Base-by-base conservation (phyloP, 208 protist genomes). In the Leptomonas pyrrhocoris region DNA sequence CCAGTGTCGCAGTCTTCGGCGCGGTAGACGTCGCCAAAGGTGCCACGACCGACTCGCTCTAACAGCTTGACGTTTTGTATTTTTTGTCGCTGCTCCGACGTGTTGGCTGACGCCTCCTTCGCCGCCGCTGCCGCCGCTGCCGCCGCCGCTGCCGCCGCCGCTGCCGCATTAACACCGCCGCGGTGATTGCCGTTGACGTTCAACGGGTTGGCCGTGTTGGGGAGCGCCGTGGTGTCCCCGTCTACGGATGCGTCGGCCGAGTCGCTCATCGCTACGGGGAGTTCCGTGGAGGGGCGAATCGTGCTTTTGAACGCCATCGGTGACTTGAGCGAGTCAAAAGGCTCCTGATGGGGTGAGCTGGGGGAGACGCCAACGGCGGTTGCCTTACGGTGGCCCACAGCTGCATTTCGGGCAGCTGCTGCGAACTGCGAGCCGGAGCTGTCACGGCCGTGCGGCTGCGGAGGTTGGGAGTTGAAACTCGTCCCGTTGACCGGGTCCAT, bases 21-120 rank as follows among this genome's bases (percentile, higher is more conserved):
- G 58, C 85, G 84, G 59, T 90, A 95, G 48, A 97, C 88, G 63
- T 92, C 82, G 23, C 93, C 93, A 61, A 81, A 97, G 51, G 78
- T 91, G 43, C 93, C 93, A 13, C 88, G 81, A 1, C 93, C 93
- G 45, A 96, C 85, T 21, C 87, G 88, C 28, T 89, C 87, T 21
- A 73, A 51, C 64, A 76, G 75, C 65, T 80, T 55, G 50, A 83
- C 80, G 19, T 59, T 31, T 48, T 77, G 50, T 21, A 82, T 79
- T n/a, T 74, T 74, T 61, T 60, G 80, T n/a, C 70, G 69, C 48
- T 57, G 48, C 16, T 66, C 58, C 18, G 34, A 38, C 9, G 34
- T 12, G 34, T 38, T 38, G 34, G 34, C 9, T 3, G 9, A 9
- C 34, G 34, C 9, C 34, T 3, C 34, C n/a, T 30, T n/a, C 42